phyloP scores from a whole-genome alignment of 148 eudicot genomes.

The Polygonum aviculare region DNA sequence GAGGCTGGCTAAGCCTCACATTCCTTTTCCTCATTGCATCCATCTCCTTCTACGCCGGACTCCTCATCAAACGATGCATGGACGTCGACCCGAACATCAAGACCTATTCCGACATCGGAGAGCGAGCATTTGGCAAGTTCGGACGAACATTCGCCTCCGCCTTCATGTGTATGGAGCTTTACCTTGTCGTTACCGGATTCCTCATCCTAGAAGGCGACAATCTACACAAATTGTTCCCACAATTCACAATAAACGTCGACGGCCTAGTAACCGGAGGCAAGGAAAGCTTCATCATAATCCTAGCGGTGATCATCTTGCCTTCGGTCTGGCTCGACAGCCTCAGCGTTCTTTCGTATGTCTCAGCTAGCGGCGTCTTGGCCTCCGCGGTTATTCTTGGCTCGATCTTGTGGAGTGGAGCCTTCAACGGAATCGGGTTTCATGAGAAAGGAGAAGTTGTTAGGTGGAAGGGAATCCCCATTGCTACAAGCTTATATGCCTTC shows the following conservation, averaged over 20 bases:
- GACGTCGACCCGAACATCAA: conserved; percentile 31
- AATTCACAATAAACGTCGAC: conserved; percentile 8
- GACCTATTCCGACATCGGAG: conserved; percentile 46
- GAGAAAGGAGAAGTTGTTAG: conserved; percentile 28
- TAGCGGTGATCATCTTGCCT: conserved; percentile 33
- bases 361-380: conserved; percentile 45
- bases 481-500: conserved; percentile 41
- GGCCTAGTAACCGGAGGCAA: conserved; percentile 31
- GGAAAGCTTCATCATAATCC: conserved; percentile 29
- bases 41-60: conserved; percentile 30
- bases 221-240: conserved; percentile 32
- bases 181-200: conserved; percentile 48
- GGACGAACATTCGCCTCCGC: conserved; percentile 30
- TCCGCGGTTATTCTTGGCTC: conserved; percentile 35
- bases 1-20: conserved; percentile 43
- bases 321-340: conserved; percentile 31
- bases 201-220: conserved; percentile 58
- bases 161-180: conserved; percentile 38
- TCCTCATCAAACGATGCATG: conserved; percentile 50
- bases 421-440: conserved; percentile 37
- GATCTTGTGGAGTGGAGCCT: conserved; percentile 29
- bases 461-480: conserved; percentile 35
- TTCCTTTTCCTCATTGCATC: conserved; percentile 27
- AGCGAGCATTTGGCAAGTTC: conserved; percentile 36
- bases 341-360: conserved; percentile 36